Evolutionary conservation across 2,329 filamentous ascomycete genomes (phyloP).

Genomic region (Hymenoscyphus occultus): DNA sequence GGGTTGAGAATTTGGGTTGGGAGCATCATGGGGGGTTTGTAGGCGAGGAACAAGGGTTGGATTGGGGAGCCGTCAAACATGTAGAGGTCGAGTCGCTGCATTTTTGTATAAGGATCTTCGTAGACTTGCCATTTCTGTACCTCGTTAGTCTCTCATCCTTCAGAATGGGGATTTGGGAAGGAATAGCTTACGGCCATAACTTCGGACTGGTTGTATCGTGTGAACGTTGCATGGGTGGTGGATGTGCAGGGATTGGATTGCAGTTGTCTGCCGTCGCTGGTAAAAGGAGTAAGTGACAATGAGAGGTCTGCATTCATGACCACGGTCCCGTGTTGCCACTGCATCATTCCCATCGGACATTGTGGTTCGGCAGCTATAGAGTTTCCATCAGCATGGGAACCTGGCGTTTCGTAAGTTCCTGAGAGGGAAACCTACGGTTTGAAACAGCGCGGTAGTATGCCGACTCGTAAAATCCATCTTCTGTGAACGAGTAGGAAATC

Average conservation of each 20-base stretch:
- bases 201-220: constrained; percentile 64
- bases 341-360: constrained; percentile 64
- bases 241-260: constrained; percentile 60
- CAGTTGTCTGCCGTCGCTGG: constrained; percentile 65
- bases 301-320: constrained; percentile 54
- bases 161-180: no score
- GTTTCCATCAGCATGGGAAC: constrained; percentile 18
- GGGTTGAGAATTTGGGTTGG: constrained; percentile 66
- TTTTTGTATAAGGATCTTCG: constrained; percentile 58
- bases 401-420: background rate
- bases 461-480: constrained; percentile 64
- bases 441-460: constrained; percentile 67
- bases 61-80: constrained; percentile 61
- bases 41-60: constrained; percentile 65
- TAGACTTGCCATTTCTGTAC: constrained; percentile 40
- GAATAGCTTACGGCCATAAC: constrained; percentile 52
- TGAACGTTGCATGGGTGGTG: constrained; percentile 52
- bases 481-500: constrained; percentile 72
- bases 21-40: constrained; percentile 64
- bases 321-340: constrained; percentile 70
- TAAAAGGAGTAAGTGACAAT: constrained; percentile 57
- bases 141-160: background rate
- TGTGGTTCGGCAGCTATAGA: constrained; percentile 52
- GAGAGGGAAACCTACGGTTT: constrained; percentile 53
- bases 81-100: constrained; percentile 62